Conservation (phyloP, 2,329 filamentous ascomycete genomes). For the Fusarium praegraminearum region DNA sequence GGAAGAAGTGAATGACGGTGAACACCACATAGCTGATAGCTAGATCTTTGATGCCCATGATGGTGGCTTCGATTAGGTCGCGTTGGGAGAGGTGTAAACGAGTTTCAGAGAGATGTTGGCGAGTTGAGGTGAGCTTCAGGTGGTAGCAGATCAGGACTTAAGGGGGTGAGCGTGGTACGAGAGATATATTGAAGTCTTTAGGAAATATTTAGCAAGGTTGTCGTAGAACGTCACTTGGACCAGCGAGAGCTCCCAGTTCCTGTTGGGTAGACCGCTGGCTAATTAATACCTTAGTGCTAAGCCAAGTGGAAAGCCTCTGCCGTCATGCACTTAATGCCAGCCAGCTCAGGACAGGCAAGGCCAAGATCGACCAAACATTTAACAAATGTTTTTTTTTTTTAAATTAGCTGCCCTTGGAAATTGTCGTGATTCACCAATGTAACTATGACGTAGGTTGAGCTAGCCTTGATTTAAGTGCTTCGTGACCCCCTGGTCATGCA, state of each 20-base stretch:
- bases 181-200: constrained; percentile 7
- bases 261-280: constrained; percentile 11
- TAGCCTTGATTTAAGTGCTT: constrained; percentile 34
- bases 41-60: constrained; percentile 61
- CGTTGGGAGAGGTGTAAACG: not conserved
- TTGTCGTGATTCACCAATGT: constrained; percentile 35
- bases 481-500: constrained; percentile 20
- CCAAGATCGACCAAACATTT: constrained; percentile 10
- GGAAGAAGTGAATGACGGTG: constrained; percentile 75
- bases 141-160: not conserved
- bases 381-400: constrained; percentile 4
- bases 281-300: constrained; percentile 21
- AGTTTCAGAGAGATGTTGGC: constrained; percentile 4
- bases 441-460: constrained; percentile 33
- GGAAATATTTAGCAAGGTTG: not conserved
- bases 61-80: constrained; percentile 8
- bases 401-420: constrained; percentile 13
- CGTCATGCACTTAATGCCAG: constrained; percentile 28
- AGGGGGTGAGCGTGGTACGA: not conserved
- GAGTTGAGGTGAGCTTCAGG: constrained; percentile 16
- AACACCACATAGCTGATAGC: constrained; percentile 66
- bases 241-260: not conserved
- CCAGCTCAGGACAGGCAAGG: not conserved
- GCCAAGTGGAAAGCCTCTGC: constrained; percentile 28
- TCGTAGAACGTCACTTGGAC: constrained; percentile 18